Evolutionary conservation across 2,329 filamentous ascomycete species (phyloP).

Genomic region (Colletotrichum tofieldiae): DNA sequence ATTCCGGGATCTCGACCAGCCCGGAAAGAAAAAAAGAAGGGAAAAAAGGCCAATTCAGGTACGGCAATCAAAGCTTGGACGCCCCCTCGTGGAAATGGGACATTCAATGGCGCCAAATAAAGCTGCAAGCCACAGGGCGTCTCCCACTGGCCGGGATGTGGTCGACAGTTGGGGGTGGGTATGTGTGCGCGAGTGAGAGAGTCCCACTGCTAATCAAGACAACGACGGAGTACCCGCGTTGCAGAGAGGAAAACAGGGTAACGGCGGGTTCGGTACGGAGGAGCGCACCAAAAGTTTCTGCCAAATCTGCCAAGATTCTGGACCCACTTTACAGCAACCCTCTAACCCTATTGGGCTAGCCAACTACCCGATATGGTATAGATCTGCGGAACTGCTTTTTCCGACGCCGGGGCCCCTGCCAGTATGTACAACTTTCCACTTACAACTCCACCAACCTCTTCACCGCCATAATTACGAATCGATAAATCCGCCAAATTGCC

Average conservation of each 20-base stretch:
- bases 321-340: too few relatives aligned
- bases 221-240: slow-evolving; percentile 25
- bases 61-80: slow-evolving; percentile 35
- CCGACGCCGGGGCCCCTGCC: too few relatives aligned
- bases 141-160: slow-evolving; percentile 22
- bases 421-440: too few relatives aligned
- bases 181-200: neutral
- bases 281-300: too few relatives aligned
- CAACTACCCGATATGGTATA: too few relatives aligned
- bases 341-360: too few relatives aligned
- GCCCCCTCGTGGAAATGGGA: slow-evolving; percentile 34
- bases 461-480: too few relatives aligned
- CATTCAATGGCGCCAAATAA: slow-evolving; percentile 29
- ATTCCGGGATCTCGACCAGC: slow-evolving; percentile 4
- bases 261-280: slow-evolving; percentile 19
- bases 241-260: slow-evolving; percentile 13
- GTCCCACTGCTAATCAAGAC: slow-evolving; percentile 39
- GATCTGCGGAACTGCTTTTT: too few relatives aligned
- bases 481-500: too few relatives aligned
- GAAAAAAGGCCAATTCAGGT: slow-evolving; percentile 1
- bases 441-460: too few relatives aligned
- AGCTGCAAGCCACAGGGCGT: slow-evolving; percentile 39
- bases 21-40: neutral
- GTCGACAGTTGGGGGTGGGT: slow-evolving; percentile 6
- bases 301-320: too few relatives aligned